phyloP scores from a whole-genome alignment of 176 grass and related monocot genomes.

The Leersia perrieri region DNA sequence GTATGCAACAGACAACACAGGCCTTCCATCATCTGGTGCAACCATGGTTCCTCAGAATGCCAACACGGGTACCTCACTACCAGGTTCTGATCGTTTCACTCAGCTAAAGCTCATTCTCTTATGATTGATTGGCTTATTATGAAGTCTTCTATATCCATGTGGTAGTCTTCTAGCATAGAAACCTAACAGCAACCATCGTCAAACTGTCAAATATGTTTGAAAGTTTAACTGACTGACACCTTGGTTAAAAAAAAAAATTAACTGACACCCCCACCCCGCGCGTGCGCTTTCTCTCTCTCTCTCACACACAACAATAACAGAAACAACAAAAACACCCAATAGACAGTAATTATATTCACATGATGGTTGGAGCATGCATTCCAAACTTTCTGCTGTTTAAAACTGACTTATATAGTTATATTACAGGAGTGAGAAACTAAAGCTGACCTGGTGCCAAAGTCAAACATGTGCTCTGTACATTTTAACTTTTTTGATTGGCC shows the following conservation, averaged over 20 bases:
- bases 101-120: constrained; percentile 1
- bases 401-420: constrained; percentile 17
- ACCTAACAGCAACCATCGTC: background rate
- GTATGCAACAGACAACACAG: constrained; percentile 58
- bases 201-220: background rate
- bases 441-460: constrained; percentile 2
- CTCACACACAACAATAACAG: background rate
- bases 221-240: constrained; percentile 4
- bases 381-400: constrained; percentile 9
- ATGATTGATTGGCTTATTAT: background rate
- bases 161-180: constrained; percentile 17
- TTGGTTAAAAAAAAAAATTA: no score
- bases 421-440: constrained; percentile 26
- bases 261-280: no score
- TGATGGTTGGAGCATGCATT: background rate
- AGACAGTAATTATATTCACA: constrained; percentile 13
- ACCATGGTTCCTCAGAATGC: constrained; percentile 61
- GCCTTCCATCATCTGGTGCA: constrained; percentile 40
- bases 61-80: constrained; percentile 51
- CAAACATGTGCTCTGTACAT: background rate
- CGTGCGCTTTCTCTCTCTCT: no score
- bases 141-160: constrained; percentile 21
- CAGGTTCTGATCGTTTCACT: constrained; percentile 39
- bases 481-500: constrained; percentile 1
- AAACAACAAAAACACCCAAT: no score